Base-by-base conservation (phyloP, 441 rosid genomes). In the Arabidopsis lyrata region DNA sequence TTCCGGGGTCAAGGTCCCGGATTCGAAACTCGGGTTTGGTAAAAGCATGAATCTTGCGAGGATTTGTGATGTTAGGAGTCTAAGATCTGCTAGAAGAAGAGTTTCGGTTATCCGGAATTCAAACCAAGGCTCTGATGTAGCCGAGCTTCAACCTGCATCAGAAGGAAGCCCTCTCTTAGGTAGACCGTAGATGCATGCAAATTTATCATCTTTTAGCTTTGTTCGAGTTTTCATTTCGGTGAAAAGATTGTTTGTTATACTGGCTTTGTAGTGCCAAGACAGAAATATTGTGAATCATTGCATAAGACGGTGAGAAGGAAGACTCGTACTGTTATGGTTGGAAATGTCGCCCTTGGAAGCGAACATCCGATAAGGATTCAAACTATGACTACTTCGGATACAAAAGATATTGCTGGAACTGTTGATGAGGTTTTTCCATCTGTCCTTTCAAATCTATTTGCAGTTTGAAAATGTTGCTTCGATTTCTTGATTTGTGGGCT, bases 321-420 rank as follows among this genome's bases (percentile, higher is more conserved):
- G 80, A 92, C 98, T 4, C 55, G 91, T 70, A 90, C 98, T 2
- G 99, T 95, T 38, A 88, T 86, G 96, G 99, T 92, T 74, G 99
- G 99, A 68, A 85, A 95, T 73, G 98, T 95, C 45, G 81, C 90
- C 31, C 88, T 92, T 80, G 99, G 99, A 8, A 89, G 98, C 57
- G 90, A 95, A 11, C 97, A 95, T 84, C 99, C 99, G 6, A 83
- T 95, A 45, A 88, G 97, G 79, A 83, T 95, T 78, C 99, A 95
- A 62, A 95, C 99, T 2, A 95, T 95, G 99, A 95, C 99, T 61
- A 95, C 97, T 32, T 76, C 81, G 0, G 96, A 95, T 81, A 95
- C 99, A 6, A 92, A 90, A 80, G 91, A 95, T 82, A 81, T 92
- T 61, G 84, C 96, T 80, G 97, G 77, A 20, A 95, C 99, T 57